phyloP scores from a whole-genome alignment of 768 basidiomycete species.

The Phanerochaete carnosa region DNA sequence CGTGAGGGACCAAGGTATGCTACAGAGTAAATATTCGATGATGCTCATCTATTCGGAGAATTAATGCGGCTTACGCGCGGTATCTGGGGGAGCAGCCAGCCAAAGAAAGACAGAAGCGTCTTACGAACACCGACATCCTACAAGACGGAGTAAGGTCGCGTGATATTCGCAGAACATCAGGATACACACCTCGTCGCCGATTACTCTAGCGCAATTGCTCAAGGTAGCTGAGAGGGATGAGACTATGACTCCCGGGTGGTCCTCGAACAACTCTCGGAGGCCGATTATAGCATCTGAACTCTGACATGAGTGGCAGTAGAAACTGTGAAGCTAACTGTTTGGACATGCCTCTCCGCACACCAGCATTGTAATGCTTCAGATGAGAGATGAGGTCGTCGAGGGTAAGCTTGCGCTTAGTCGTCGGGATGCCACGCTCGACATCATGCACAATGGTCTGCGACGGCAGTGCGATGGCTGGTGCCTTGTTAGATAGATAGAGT shows the following conservation, averaged over 20 bases:
- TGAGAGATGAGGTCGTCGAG: slow-evolving; percentile 76
- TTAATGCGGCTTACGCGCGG: slow-evolving; percentile 41
- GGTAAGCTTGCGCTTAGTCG: slow-evolving; percentile 72
- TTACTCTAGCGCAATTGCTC: slow-evolving; percentile 60
- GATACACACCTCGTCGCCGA: slow-evolving; percentile 73
- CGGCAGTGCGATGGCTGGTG: slow-evolving; percentile 83
- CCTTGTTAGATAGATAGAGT: background rate
- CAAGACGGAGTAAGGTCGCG: background rate
- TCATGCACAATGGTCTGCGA: slow-evolving; percentile 70
- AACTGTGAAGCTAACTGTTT: background rate
- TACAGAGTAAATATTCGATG: slow-evolving; percentile 26
- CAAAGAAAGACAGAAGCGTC: slow-evolving; percentile 60
- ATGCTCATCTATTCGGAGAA: background rate
- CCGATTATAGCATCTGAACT: slow-evolving; percentile 67
- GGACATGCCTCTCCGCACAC: slow-evolving; percentile 66
- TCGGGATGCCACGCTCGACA: slow-evolving; percentile 55
- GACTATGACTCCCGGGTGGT: slow-evolving; percentile 52
- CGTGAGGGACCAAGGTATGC: slow-evolving; percentile 73
- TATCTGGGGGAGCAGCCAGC: slow-evolving; percentile 69
- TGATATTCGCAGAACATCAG: background rate
- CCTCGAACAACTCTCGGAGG: slow-evolving; percentile 66
- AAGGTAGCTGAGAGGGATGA: slow-evolving; percentile 53
- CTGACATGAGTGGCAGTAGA: background rate
- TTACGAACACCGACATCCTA: slow-evolving; percentile 84
- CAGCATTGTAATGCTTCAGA: slow-evolving; percentile 79